phyloP scores from a whole-genome alignment of 2,329 filamentous ascomycete species.

The Colletotrichum cuscutae region DNA sequence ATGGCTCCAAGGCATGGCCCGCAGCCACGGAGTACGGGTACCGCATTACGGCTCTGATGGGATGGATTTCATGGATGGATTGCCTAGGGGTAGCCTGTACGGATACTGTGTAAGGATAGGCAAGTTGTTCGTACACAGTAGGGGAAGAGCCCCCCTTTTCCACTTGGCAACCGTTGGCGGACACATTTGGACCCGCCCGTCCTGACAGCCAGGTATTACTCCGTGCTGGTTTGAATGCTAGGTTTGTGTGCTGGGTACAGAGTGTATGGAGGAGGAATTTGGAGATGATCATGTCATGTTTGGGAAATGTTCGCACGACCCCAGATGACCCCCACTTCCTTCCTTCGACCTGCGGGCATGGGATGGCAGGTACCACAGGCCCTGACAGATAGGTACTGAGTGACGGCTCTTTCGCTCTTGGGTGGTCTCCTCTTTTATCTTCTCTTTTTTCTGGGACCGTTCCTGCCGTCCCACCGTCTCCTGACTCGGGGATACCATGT shows the following conservation, averaged over 20 bases:
- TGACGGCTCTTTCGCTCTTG: background rate
- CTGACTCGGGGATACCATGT: slow-evolving; percentile 15
- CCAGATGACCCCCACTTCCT: slow-evolving; percentile 17
- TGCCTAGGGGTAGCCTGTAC: too few relatives aligned
- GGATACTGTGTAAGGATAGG: too few relatives aligned
- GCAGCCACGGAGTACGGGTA: background rate
- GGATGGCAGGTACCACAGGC: background rate
- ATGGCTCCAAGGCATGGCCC: background rate
- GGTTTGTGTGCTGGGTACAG: too few relatives aligned
- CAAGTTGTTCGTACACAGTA: too few relatives aligned
- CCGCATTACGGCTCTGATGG: too few relatives aligned
- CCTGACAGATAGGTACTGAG: too few relatives aligned
- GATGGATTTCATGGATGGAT: too few relatives aligned
- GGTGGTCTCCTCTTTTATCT: slow-evolving; percentile 13
- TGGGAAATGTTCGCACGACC: slow-evolving; percentile 5
- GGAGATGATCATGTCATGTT: slow-evolving; percentile 26
- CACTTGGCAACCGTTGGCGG: background rate
- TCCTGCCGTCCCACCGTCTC: background rate
- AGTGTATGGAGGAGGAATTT: background rate
- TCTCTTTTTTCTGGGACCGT: slow-evolving; percentile 5
- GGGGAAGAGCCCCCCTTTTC: background rate
- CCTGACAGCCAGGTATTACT: too few relatives aligned
- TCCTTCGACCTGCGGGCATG: background rate
- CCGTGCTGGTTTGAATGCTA: too few relatives aligned
- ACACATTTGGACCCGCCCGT: background rate